Conservation (phyloP, 176 grass and related monocot genomes). For the Saccharum spontaneum region DNA sequence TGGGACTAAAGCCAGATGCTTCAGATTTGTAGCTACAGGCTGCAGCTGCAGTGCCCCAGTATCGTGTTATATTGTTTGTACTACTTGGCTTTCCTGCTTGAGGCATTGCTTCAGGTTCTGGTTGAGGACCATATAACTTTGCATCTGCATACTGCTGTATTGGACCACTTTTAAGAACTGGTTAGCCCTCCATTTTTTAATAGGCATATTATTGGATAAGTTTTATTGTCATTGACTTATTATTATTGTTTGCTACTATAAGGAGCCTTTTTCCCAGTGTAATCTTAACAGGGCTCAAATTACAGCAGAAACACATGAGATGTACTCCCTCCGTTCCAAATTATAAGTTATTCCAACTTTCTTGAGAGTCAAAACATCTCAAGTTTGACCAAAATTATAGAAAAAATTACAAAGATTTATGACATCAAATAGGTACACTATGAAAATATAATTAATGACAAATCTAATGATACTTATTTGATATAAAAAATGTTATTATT, state of each 20-base stretch:
- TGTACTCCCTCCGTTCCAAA: not conserved
- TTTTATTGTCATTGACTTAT: not conserved
- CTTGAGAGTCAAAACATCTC: too few species aligned
- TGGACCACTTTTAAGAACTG: not conserved
- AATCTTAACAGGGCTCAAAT: not conserved
- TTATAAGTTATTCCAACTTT: too few species aligned
- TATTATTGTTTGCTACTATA: not conserved
- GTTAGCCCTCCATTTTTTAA: not conserved
- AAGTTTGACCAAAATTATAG: too few species aligned
- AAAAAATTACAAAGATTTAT: too few species aligned
- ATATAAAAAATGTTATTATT: too few species aligned
- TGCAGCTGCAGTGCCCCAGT: not conserved
- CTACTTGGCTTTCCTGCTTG: not conserved
- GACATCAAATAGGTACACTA: too few species aligned
- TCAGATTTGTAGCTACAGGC: not conserved
- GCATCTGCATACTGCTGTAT: not conserved
- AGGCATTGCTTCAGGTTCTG: slow-evolving; percentile 4
- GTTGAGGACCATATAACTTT: slow-evolving; percentile 10
- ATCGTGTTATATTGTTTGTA: not conserved
- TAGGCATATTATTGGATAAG: not conserved
- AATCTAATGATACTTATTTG: too few species aligned
- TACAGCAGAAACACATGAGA: not conserved
- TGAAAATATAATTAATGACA: too few species aligned
- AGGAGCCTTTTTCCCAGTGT: not conserved
- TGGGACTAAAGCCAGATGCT: not conserved